Conservation (phyloP, 2,329 filamentous ascomycete species). For the Samsoniella hepiali region DNA sequence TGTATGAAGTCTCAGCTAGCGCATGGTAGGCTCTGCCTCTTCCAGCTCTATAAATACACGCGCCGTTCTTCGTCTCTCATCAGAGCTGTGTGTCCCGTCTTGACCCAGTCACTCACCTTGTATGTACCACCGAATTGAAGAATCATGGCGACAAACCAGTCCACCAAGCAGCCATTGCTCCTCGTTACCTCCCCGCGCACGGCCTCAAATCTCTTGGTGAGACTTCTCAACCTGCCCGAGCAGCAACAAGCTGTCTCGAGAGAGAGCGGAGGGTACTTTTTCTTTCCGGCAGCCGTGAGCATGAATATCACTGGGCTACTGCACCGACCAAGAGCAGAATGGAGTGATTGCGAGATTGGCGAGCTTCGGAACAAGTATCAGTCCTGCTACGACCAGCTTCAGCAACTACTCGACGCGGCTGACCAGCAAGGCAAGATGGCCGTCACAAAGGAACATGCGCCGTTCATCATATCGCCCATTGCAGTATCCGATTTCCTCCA, state of each 20-base stretch:
- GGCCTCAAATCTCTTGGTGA: not conserved
- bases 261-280: not conserved
- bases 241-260: not conserved
- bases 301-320: not conserved
- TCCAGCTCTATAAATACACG: not conserved
- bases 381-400: not conserved
- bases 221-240: not conserved
- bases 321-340: not conserved
- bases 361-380: not conserved
- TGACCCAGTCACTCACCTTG: too few species aligned
- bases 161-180: not conserved
- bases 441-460: not conserved
- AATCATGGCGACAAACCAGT: not conserved
- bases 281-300: not conserved
- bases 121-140: not conserved
- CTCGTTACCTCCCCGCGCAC: slow-evolving; percentile 2
- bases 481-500: not conserved
- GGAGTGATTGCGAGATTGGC: not conserved
- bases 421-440: not conserved
- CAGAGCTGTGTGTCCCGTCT: not conserved
- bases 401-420: not conserved
- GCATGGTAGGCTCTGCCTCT: not conserved
- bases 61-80: not conserved
- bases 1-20: not conserved
- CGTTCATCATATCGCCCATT: not conserved